phyloP scores from a whole-genome alignment of 805 yeast genomes.

The Saturnispora saitoi region DNA sequence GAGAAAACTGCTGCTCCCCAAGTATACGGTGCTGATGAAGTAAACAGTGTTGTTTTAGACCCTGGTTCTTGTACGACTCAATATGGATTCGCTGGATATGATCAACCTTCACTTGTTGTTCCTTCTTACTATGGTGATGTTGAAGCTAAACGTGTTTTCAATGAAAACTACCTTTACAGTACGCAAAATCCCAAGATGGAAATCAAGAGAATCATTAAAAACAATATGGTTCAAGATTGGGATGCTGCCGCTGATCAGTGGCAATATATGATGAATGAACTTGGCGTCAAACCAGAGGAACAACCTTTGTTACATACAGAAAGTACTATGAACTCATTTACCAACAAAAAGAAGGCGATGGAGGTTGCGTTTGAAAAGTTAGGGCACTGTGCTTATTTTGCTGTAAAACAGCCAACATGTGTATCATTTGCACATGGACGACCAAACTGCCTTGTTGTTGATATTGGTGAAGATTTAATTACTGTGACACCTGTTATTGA shows the following conservation, averaged over 20 bases:
- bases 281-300: slow-evolving; percentile 48
- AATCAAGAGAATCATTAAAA: slow-evolving; percentile 48
- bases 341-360: slow-evolving; percentile 58
- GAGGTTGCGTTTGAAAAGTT: slow-evolving; percentile 64
- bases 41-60: slow-evolving; percentile 84
- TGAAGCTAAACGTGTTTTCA: slow-evolving; percentile 15
- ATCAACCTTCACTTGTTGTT: slow-evolving; percentile 64
- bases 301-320: slow-evolving; percentile 80
- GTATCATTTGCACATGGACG: slow-evolving; percentile 83
- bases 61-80: slow-evolving; percentile 82
- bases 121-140: slow-evolving; percentile 59
- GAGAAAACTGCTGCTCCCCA: slow-evolving; percentile 35
- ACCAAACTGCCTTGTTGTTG: slow-evolving; percentile 80
- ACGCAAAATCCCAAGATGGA: slow-evolving; percentile 43
- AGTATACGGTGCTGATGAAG: slow-evolving; percentile 67
- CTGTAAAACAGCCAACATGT: slow-evolving; percentile 80
- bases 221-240: slow-evolving; percentile 72
- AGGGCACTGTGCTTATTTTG: slow-evolving; percentile 70
- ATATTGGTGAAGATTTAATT: slow-evolving; percentile 69
- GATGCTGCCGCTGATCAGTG: slow-evolving; percentile 75
- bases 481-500: slow-evolving; percentile 79
- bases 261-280: slow-evolving; percentile 45
- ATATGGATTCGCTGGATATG: slow-evolving; percentile 90
- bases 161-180: slow-evolving; percentile 26
- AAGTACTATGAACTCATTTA: slow-evolving; percentile 72